Evolutionary conservation across 768 basidiomycete species (phyloP).

Genomic region (Tulasnella sp.): DNA sequence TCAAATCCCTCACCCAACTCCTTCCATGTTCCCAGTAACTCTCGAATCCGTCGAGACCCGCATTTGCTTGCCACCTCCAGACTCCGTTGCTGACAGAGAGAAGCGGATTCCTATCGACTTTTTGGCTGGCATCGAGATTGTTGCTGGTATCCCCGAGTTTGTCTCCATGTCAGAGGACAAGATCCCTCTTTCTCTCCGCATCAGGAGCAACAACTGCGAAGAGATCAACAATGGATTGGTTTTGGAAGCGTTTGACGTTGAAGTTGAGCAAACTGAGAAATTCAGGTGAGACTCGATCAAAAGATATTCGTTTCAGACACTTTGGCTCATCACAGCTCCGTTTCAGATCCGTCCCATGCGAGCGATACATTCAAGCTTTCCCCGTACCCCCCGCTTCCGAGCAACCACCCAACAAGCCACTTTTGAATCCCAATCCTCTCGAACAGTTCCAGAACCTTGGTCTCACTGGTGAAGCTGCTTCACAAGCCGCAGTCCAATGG

Average conservation of each 20-base stretch:
- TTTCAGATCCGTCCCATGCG: slow-evolving; percentile 23
- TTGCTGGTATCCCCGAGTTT: slow-evolving; percentile 48
- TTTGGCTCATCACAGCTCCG: background rate
- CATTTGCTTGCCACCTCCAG: background rate
- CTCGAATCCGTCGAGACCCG: slow-evolving; percentile 35
- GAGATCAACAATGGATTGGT: slow-evolving; percentile 38
- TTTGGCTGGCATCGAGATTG: slow-evolving; percentile 48
- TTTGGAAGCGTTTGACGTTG: slow-evolving; percentile 41
- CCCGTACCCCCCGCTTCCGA: slow-evolving; percentile 41
- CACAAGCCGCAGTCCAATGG: slow-evolving; percentile 8
- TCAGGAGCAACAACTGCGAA: slow-evolving; percentile 42
- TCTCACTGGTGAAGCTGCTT: slow-evolving; percentile 36
- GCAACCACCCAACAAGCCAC: slow-evolving; percentile 53
- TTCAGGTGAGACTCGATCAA: slow-evolving; percentile 40
- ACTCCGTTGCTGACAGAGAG: background rate
- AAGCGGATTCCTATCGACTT: slow-evolving; percentile 38
- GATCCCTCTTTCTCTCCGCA: slow-evolving; percentile 44
- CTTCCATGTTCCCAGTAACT: slow-evolving; percentile 25
- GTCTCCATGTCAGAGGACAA: slow-evolving; percentile 34
- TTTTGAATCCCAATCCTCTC: slow-evolving; percentile 42
- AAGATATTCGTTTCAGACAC: no score
- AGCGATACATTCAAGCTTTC: slow-evolving; percentile 33
- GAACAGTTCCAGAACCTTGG: slow-evolving; percentile 39
- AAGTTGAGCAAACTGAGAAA: slow-evolving; percentile 51
- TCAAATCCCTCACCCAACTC: slow-evolving; percentile 19